These are phyloP conservation scores for Mucor circinelloides DNA, from an alignment of 371 early-diverging fungal genomes.

Conservation along the genomic window DNA sequence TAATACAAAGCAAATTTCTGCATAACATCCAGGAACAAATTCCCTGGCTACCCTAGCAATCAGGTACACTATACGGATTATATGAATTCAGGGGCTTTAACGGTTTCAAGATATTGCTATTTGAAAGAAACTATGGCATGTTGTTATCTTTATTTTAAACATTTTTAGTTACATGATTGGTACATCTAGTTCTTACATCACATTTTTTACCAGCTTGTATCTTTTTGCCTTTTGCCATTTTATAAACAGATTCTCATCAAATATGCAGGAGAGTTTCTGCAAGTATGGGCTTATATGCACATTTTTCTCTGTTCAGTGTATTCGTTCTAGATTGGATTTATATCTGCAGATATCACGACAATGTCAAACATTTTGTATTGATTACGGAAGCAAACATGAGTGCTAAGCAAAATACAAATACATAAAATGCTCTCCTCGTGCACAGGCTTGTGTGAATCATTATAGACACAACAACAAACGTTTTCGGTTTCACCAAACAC, in stretches of 20 bases:
- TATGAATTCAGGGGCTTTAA: not conserved
- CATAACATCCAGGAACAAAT: not conserved
- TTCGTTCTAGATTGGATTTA: not conserved
- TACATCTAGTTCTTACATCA: not conserved
- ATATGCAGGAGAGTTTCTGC: not conserved
- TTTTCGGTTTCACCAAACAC: not conserved
- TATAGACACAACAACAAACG: not conserved
- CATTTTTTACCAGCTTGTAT: not conserved
- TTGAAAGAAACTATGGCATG: not conserved
- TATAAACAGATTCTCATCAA: not conserved
- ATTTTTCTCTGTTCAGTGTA: not conserved
- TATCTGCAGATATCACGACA: not conserved
- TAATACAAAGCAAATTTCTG: not conserved
- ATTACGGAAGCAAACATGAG: not conserved
- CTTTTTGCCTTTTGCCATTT: not conserved
- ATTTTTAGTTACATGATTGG: not conserved
- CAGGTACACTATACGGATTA: not conserved
- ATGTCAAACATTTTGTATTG: not conserved
- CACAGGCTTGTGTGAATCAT: not conserved
- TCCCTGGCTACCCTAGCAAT: not conserved
- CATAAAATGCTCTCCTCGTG: not conserved
- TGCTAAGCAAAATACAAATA: not conserved
- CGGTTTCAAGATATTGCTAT: not conserved
- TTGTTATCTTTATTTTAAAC: not conserved
- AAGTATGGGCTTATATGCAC: not conserved